Evolutionary conservation across 1,139 yeast species (phyloP), one percentile per base, ranked within the genome.

Genomic region (Keqinozyma sinolaborantium): DNA sequence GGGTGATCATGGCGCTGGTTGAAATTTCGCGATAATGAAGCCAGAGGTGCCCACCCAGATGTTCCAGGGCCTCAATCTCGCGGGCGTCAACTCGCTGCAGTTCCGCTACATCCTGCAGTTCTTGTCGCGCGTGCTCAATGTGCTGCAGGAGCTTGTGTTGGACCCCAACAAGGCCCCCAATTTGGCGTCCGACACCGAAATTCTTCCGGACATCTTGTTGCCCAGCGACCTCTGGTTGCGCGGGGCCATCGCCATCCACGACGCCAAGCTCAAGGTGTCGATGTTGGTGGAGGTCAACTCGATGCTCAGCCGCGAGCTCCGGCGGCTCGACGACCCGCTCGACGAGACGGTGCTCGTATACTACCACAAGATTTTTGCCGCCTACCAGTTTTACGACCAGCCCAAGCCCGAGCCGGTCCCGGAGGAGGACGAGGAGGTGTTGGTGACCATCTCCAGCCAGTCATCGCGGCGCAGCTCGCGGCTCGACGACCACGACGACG

Each of bases 201-300:
- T 64, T 10, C 40, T 68, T 16, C 65, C 69, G 7, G 60, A 57
- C 26, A 50, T 68, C 2, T 47, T 48, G 2, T 47, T 68, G 11
- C 72, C 74, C 2, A 37, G 39, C n/a, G 72, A 67, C 36, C 39
- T 65, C 15, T 69, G 75, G 75, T 44, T 62, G 19, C 47, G 48
- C 28, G 62, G 60, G 18, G 63, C 60, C 19, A 48, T 67, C 2
- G 36, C 43, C 16, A 51, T 68, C 16, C 53, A 56, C 30, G 66
- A 66, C 33, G 39, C 55, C 33, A 58, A 56, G 32, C 50, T 64
- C 25, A 69, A 69, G 42, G 50, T 51, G 11, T 48, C 61, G 7
- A 45, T 68, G 39, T 46, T 69, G 29, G 46, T 43, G 13, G 73
- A 68, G 29, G 51, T 66, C 18, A 65, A 60, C 41, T 32, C 48